Conservation (phyloP, 2,329 filamentous ascomycete species). For the Fusarium metavorans region DNA sequence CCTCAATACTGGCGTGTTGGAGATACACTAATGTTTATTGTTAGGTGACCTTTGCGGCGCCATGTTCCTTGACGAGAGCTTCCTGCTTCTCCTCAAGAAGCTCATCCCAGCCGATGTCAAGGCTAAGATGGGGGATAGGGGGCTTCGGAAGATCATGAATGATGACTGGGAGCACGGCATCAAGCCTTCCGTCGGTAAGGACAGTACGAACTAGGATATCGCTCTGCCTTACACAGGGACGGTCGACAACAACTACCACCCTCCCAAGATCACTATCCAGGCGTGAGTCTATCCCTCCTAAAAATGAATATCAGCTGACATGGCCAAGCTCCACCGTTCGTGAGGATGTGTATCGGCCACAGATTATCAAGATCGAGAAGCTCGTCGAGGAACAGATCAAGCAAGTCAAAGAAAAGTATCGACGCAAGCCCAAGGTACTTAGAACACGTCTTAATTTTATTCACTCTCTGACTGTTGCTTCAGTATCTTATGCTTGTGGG, state of each 20-base stretch:
- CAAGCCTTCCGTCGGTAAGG: slow-evolving; percentile 41
- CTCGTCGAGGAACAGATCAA: slow-evolving; percentile 48
- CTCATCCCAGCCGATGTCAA: slow-evolving; percentile 36
- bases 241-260: not conserved
- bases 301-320: too few species aligned
- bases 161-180: slow-evolving; percentile 47
- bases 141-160: slow-evolving; percentile 34
- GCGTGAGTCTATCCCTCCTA: slow-evolving; percentile 5
- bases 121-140: slow-evolving; percentile 9
- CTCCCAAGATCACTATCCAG: slow-evolving; percentile 11
- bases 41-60: slow-evolving; percentile 55
- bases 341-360: slow-evolving; percentile 40
- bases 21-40: not conserved
- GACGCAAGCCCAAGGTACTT: slow-evolving; percentile 46
- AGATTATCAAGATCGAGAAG: slow-evolving; percentile 32
- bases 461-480: not conserved
- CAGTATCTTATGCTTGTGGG: slow-evolving; percentile 56
- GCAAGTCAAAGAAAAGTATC: slow-evolving; percentile 34
- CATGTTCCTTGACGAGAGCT: slow-evolving; percentile 56
- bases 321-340: not conserved
- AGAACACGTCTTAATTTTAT: not conserved
- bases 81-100: slow-evolving; percentile 43
- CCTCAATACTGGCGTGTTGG: not conserved
- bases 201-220: slow-evolving; percentile 11
- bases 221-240: slow-evolving; percentile 9